Evolutionary conservation across 352 stramenopile species (phyloP).

Genomic region (Achlya hypogyna): DNA sequence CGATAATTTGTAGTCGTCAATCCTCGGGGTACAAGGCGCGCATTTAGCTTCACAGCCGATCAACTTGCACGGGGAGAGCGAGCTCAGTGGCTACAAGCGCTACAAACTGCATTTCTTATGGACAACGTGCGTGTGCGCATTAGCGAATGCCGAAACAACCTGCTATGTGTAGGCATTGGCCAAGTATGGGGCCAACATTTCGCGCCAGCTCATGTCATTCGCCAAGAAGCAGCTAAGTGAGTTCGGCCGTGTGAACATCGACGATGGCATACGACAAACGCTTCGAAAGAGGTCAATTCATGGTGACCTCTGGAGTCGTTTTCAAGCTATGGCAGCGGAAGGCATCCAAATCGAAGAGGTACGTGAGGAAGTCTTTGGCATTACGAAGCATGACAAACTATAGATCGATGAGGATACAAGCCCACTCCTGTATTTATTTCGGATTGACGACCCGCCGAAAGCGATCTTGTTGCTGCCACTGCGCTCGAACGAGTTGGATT

Average conservation of each 20-base stretch:
- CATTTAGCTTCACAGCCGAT: slow-evolving; percentile 2
- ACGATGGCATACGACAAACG: slow-evolving; percentile 18
- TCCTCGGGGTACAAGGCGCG: neutral
- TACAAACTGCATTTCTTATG: slow-evolving; percentile 16
- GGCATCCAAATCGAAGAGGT: slow-evolving; percentile 12
- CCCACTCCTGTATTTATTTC: neutral
- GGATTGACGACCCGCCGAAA: neutral
- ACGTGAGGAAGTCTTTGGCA: neutral
- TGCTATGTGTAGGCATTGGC: slow-evolving; percentile 6
- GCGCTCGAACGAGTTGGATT: neutral
- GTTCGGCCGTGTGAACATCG: neutral
- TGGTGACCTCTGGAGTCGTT: slow-evolving; percentile 15
- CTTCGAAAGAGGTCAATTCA: slow-evolving; percentile 19
- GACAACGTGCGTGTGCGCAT: slow-evolving; percentile 1
- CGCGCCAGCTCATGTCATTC: slow-evolving; percentile 10
- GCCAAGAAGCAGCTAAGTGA: slow-evolving; percentile 11
- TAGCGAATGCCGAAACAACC: neutral
- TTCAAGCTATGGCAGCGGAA: neutral
- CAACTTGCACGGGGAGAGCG: slow-evolving; percentile 7
- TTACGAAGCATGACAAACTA: neutral
- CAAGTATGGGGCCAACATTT: slow-evolving; percentile 10
- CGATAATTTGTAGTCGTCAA: neutral
- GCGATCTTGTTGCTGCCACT: slow-evolving; percentile 7
- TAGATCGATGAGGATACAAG: neutral
- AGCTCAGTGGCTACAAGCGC: slow-evolving; percentile 6